These are phyloP conservation scores for Hypoxylon sp. DNA, from an alignment of 2,329 filamentous ascomycete species.

Conservation along the genomic window DNA sequence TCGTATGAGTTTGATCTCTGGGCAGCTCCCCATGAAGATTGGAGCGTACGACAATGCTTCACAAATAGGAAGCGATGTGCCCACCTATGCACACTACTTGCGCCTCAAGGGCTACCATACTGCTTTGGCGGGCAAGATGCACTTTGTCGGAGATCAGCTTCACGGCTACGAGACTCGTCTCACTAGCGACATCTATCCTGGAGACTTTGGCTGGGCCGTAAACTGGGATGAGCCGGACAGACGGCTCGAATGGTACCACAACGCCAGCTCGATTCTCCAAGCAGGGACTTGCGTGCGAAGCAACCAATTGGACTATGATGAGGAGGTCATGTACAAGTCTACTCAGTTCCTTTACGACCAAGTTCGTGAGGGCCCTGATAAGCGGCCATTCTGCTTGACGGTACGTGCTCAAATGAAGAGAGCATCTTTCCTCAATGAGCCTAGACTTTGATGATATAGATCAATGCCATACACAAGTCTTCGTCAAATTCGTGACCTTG, in stretches of 20 bases:
- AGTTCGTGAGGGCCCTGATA: slow-evolving; percentile 81
- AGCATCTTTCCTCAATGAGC: background rate
- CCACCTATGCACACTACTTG: slow-evolving; percentile 94
- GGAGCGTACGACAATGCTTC: slow-evolving; percentile 93
- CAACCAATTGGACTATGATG: slow-evolving; percentile 96
- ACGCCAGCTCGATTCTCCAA: slow-evolving; percentile 92
- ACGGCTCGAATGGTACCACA: slow-evolving; percentile 95
- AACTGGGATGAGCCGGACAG: slow-evolving; percentile 94
- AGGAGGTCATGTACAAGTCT: slow-evolving; percentile 94
- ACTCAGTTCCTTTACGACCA: slow-evolving; percentile 93
- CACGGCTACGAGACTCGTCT: slow-evolving; percentile 94
- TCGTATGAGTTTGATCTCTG: slow-evolving; percentile 94
- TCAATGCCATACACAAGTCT: background rate
- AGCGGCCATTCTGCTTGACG: slow-evolving; percentile 88
- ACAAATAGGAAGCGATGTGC: slow-evolving; percentile 85
- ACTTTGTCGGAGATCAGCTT: slow-evolving; percentile 94
- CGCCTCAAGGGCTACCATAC: slow-evolving; percentile 90
- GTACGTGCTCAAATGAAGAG: slow-evolving; percentile 58
- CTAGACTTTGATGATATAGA: background rate
- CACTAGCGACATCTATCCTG: slow-evolving; percentile 96
- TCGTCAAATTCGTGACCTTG: background rate
- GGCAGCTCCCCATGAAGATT: slow-evolving; percentile 91
- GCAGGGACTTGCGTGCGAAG: slow-evolving; percentile 90
- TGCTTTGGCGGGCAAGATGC: slow-evolving; percentile 94
- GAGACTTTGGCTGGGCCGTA: slow-evolving; percentile 93